Conservation (phyloP, 192 early-diverging fungal genomes). For the Glomus cerebriforme region DNA sequence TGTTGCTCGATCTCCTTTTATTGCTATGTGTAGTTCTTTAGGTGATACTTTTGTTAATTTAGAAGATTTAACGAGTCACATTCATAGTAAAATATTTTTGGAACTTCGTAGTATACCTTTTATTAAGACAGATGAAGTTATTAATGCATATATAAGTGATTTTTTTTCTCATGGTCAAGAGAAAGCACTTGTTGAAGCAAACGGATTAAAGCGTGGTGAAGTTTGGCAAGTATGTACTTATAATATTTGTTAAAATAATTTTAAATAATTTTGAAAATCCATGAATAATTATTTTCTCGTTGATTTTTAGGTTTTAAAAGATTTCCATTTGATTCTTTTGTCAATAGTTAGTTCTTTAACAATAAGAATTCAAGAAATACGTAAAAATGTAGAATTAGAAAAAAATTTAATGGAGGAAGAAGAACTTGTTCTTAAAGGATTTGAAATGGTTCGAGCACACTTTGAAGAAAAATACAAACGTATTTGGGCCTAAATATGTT, state of each 20-base stretch:
- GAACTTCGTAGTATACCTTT: constrained; percentile 23
- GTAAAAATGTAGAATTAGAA: neutral
- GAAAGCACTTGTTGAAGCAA: constrained; percentile 20
- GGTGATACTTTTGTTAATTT: constrained; percentile 18
- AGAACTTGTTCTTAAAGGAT: neutral
- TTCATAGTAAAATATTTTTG: constrained; percentile 19
- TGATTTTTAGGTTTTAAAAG: constrained; percentile 12
- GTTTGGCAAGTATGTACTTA: constrained; percentile 18
- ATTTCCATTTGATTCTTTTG: constrained; percentile 20
- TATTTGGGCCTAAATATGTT: too few relatives aligned
- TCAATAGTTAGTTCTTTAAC: constrained; percentile 3
- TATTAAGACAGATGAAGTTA: neutral
- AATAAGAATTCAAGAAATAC: neutral
- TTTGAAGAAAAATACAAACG: constrained; percentile 2
- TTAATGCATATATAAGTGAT: constrained; percentile 28
- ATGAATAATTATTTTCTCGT: neutral
- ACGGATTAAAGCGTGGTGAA: constrained; percentile 32
- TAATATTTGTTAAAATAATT: too few relatives aligned
- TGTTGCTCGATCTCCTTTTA: constrained; percentile 30
- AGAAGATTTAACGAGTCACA: constrained; percentile 19
- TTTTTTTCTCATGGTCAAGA: constrained; percentile 26
- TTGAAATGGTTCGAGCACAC: constrained; percentile 7
- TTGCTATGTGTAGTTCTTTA: constrained; percentile 6
- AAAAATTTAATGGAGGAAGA: neutral
- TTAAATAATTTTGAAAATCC: too few relatives aligned